Conservation (phyloP, 2,329 filamentous ascomycete genomes). For the Colletotrichum echinochloae region DNA sequence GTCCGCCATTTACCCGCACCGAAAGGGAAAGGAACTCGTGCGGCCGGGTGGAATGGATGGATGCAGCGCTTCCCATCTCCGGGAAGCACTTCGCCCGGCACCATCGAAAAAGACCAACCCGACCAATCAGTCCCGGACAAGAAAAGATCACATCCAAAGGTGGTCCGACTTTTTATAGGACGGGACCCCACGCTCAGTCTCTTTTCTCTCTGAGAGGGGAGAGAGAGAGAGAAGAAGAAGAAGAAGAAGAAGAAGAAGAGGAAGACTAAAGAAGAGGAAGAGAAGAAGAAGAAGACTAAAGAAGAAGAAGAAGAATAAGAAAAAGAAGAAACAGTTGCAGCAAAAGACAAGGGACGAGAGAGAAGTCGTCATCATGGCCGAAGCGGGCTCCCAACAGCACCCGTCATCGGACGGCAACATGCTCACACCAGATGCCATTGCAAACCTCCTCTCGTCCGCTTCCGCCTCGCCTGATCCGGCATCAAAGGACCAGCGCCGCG, state of each 20-base stretch:
- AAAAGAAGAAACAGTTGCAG: not conserved
- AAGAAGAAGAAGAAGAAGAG: not conserved
- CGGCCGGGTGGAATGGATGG: not conserved
- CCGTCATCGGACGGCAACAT: slow-evolving; percentile 1
- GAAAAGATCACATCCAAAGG: not conserved
- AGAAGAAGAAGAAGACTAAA: not conserved
- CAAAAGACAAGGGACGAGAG: not conserved
- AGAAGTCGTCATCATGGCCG: slow-evolving; percentile 15
- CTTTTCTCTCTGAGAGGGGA: no score
- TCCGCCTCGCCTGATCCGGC: slow-evolving; percentile 23
- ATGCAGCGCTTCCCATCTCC: slow-evolving; percentile 13
- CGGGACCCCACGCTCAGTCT: not conserved
- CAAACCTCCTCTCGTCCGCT: slow-evolving; percentile 21
- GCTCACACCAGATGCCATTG: slow-evolving; percentile 28
- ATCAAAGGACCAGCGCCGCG: slow-evolving; percentile 19
- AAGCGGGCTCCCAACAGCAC: slow-evolving; percentile 11
- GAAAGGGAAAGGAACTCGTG: slow-evolving; percentile 24
- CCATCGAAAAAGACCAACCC: not conserved
- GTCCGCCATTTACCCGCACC: slow-evolving; percentile 3
- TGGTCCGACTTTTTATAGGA: not conserved
- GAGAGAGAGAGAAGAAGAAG: no score
- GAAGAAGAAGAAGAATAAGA: not conserved
- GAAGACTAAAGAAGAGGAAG: no score
- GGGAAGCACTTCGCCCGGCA: slow-evolving; percentile 7
- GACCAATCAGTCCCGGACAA: not conserved